Evolutionary conservation across 805 yeast species (phyloP).

Genomic region (Metschnikowia peoriensis): DNA sequence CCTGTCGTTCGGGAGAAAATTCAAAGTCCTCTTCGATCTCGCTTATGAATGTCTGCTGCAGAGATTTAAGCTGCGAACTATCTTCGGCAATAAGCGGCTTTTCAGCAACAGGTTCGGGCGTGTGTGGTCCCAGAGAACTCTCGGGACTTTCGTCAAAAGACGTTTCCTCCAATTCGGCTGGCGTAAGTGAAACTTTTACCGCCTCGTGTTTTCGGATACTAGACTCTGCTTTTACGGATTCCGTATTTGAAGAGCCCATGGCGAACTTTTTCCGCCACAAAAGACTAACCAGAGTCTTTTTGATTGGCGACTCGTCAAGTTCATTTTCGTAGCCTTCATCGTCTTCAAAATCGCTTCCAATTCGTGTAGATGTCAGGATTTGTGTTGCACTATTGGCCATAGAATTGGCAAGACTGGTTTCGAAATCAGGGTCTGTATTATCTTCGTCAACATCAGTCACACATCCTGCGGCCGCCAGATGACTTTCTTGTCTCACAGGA

Average conservation of each 20-base stretch:
- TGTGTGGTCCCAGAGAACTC: constrained; percentile 7
- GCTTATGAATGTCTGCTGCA: constrained; percentile 16
- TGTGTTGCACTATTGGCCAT: constrained; percentile 11
- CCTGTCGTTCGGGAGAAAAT: not conserved
- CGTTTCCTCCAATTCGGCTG: not conserved
- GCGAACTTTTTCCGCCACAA: constrained; percentile 16
- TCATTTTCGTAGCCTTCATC: constrained; percentile 35
- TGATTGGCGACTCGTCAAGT: constrained; percentile 42
- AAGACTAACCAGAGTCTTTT: constrained; percentile 12
- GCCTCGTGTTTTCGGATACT: not conserved
- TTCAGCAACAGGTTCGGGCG: constrained; percentile 6
- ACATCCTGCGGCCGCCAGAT: constrained; percentile 6
- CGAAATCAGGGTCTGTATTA: not conserved
- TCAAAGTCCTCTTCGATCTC: constrained; percentile 14
- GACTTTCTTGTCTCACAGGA: constrained; percentile 17
- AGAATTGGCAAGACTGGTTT: constrained; percentile 1
- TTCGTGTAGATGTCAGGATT: constrained; percentile 11
- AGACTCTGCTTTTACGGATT: not conserved
- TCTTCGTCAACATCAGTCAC: constrained; percentile 20
- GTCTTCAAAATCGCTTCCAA: constrained; percentile 12
- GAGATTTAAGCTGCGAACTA: constrained; percentile 11
- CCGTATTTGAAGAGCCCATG: constrained; percentile 4
- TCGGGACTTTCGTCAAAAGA: constrained; percentile 3
- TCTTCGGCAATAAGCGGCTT: not conserved
- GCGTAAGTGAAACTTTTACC: constrained; percentile 2